Evolutionary conservation across 768 basidiomycete genomes (phyloP).

Genomic region (Phylloporus sp.): DNA sequence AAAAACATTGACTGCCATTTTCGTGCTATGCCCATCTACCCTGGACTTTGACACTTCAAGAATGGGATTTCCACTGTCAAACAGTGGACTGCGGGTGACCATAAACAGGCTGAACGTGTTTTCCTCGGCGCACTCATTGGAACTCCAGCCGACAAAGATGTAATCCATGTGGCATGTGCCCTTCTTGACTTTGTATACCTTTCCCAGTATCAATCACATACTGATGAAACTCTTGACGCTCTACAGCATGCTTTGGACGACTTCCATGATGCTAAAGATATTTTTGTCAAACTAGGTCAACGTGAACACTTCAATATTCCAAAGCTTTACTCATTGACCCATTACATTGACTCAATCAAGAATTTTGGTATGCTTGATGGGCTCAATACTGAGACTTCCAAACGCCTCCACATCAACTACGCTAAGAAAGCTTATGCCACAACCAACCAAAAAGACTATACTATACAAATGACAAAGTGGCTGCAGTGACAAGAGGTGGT

Average conservation of each 20-base stretch:
- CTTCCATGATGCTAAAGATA: constrained; percentile 30
- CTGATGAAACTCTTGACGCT: constrained; percentile 19
- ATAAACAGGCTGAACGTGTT: not conserved
- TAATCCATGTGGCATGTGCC: not conserved
- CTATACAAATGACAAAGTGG: no score
- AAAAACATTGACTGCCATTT: not conserved
- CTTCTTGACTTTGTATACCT: constrained; percentile 40
- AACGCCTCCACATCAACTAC: constrained; percentile 38
- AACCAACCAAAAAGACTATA: no score
- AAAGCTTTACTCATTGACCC: constrained; percentile 31
- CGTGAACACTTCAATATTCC: constrained; percentile 35
- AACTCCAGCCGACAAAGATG: not conserved
- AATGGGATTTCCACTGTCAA: not conserved
- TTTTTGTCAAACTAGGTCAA: constrained; percentile 28
- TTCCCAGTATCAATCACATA: constrained; percentile 33
- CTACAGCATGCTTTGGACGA: constrained; percentile 21
- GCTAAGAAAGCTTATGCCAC: constrained; percentile 27
- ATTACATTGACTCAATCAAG: constrained; percentile 28
- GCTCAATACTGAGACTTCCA: constrained; percentile 33
- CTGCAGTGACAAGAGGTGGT: no score
- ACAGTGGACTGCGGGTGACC: not conserved
- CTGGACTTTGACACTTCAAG: not conserved
- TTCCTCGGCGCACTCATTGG: not conserved
- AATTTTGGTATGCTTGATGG: constrained; percentile 30
- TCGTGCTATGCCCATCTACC: not conserved